Evolutionary conservation across 2,329 filamentous ascomycete genomes (phyloP), one percentile per base, ranked within the genome.

Genomic region (Coniochaeta sp.): DNA sequence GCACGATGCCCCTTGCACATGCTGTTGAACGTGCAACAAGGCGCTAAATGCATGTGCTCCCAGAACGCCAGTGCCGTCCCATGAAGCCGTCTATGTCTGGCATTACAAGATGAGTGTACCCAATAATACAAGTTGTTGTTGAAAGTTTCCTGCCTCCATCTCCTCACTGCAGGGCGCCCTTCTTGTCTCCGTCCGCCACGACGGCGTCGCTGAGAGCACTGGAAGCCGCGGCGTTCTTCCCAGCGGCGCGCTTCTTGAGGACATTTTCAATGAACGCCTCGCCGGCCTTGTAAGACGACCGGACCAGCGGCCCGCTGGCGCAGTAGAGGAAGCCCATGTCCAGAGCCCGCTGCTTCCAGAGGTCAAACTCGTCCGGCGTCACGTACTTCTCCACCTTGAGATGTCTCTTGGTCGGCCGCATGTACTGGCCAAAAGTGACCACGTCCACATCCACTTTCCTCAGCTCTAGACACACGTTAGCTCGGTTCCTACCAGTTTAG

Each of bases 181-280:
- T 58, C 52, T 62, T 61, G 24, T 61, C 55, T 16, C 59, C 58
- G 9, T 75, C 75, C 19, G 77, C 61, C 1, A 73, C 73, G n/a
- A 75, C 72, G 0, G 77, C 70, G 63, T 77, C 70, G n/a, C 70
- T 71, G 2, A 80, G 66, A 44, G 70, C 68, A 28, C 71, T 67
- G 1, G 73, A 62, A 2, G 66, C 65, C 58, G 71, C 66, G 30
- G 65, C 67, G 64, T 74, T 79, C 63, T 74, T 79, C 63, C 76
- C 74, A 22, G 77, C 79, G 0, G 79, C 82, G 57, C 91, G 81
- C 84, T 96, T 96, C 76, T 91, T 90, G 62, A 99, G 78, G 22
- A 99, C 93, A 68, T 99, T 99, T 81, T 99, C 95, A 67, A 99
- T 99, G 72, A 99, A 99, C 1, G 92, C 91, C 79, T 99, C 95